phyloP scores from a whole-genome alignment of 768 basidiomycete genomes.

The Termitomyces sp. region DNA sequence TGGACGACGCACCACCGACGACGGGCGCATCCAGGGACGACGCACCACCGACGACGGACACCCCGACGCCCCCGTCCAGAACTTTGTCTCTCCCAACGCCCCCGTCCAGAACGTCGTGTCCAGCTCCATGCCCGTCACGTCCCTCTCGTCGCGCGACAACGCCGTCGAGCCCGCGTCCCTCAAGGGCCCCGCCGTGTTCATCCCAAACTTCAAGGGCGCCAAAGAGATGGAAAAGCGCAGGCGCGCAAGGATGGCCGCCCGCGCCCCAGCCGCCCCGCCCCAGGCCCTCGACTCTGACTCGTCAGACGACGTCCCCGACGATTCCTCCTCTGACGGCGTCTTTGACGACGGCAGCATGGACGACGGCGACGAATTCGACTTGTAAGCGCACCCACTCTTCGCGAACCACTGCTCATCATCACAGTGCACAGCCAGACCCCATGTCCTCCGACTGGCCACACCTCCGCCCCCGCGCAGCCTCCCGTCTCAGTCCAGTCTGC shows the following conservation, averaged over 20 bases:
- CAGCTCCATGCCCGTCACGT: conserved; percentile 23
- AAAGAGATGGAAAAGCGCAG: conserved; percentile 84
- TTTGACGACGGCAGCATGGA: conserved; percentile 50
- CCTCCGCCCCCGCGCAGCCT: conserved; percentile 29
- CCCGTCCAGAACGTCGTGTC: conserved; percentile 28
- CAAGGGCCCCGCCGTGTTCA: conserved; percentile 43
- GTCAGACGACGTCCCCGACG: conserved; percentile 48
- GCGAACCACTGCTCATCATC: too few species aligned
- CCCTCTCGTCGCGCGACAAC: conserved; percentile 13
- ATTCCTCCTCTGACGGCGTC: conserved; percentile 42
- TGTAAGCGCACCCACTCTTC: conserved; percentile 38
- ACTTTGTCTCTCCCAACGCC: conserved; percentile 26
- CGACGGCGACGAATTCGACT: conserved; percentile 75
- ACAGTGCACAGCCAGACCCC: conserved; percentile 14
- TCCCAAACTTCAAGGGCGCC: conserved; percentile 76
- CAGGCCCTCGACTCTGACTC: conserved; percentile 44
- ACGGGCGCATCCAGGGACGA: too few species aligned
- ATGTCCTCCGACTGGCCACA: conserved; percentile 49
- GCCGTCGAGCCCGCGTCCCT: conserved; percentile 20
- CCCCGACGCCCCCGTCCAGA: conserved; percentile 33
- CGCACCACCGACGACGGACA: conserved; percentile 60
- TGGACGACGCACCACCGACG: too few species aligned
- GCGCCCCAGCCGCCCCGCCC: too few species aligned
- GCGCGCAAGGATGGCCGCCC: conserved; percentile 59
- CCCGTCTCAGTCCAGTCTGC: conserved; percentile 58